Base-by-base conservation (phyloP, 495 filamentous ascomycete species). In the Penicillium simplicissimum region DNA sequence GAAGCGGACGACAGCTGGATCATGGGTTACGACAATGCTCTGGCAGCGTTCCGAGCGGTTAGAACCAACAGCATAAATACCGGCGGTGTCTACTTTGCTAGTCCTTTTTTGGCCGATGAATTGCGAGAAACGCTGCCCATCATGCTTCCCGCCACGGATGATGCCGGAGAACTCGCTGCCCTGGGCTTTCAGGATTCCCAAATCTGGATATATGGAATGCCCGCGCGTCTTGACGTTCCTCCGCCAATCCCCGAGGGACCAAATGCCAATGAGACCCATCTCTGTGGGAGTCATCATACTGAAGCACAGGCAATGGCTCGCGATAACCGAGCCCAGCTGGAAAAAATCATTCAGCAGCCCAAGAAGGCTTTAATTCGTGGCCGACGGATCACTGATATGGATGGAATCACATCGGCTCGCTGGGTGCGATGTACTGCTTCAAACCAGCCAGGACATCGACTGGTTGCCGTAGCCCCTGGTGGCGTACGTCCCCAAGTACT, bases 41-140 rank as follows among this genome's bases (percentile, higher is more conserved):
- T 90, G 59, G 86, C 88, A 57, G 90, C 87, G 0, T 95, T 94
- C 67, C 83, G 90, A 55, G 88, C 90, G 14, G 87, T 94, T 11
- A 84, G 87, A 11, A 85, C 88, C 53, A 90, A 89, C 64, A 88
- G 92, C 61, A 70, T 87, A 23, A 84, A 87, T 45, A 90, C 90
- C 61, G 90, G 91, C 13, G 88, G 88, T 40, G 88, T 89, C 11
- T 92, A 93, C 68, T 94, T 95, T 66, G 88, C 87, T n/a, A 89
- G 87, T 7, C 91, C 91, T 0, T 76, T 76, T 52, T 68, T 76
- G 28, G 58, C 65, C 15, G 65, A 74, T 33, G 66, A 69, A 42
- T 55, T 71, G 21, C 65, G 71, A 57, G 74, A 81, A 66, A 77
- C 65, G 80, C 42, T 81, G 3, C 91, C 91, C 6, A 85, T 80